Evolutionary conservation across 192 early-diverging fungal genomes (phyloP), one percentile per base, ranked within the genome.

Genomic region (Nowakowskiella sp.): DNA sequence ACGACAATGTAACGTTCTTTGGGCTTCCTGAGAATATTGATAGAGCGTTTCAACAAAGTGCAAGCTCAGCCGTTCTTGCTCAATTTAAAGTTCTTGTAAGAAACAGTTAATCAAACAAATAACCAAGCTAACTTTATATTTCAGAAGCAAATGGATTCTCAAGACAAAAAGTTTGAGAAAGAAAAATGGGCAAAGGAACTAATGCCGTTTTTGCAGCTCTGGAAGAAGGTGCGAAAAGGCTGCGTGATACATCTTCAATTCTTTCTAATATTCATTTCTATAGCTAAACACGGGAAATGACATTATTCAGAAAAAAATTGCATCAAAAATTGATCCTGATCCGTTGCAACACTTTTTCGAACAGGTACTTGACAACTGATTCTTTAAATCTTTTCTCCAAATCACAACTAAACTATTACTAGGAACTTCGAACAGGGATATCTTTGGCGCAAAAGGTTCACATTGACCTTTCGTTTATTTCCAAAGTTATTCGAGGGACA

Each of bases 1-100:
- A 50, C 1, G 72, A 78, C 46, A 52, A 64, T 42, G 66, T 73
- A 21, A 28, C 64, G 5, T 32, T 67, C 4, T 72, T 78, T 53
- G 69, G 72, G 19, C 49, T 78, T 2, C 76, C 76, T 7, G 61
- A 62, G 21, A 78, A 78, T 50, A 72, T 78, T 50, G 72, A 78
- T 43, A 60, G 65, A 4, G 64, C 67, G 0, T 30, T 67, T 3
- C 76, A 78, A 56, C 36, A 34, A 5, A 51, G 53, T 8, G 32
- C 45, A 10, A 75, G 69, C 42, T 34, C 58, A 8, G 43, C 44
- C 3, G 67, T 78, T 23, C 27, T 78, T 2, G 27, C 16, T 25
- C 69, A 75, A 49, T 49, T 78, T 6, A 65, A 63, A 49, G 10
- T 34, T 7, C 32, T 78, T 54, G 72, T 68, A 72, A 55, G 55